Conservation (phyloP, 192 early-diverging fungal genomes). For the Rhizophagus prolifer region DNA sequence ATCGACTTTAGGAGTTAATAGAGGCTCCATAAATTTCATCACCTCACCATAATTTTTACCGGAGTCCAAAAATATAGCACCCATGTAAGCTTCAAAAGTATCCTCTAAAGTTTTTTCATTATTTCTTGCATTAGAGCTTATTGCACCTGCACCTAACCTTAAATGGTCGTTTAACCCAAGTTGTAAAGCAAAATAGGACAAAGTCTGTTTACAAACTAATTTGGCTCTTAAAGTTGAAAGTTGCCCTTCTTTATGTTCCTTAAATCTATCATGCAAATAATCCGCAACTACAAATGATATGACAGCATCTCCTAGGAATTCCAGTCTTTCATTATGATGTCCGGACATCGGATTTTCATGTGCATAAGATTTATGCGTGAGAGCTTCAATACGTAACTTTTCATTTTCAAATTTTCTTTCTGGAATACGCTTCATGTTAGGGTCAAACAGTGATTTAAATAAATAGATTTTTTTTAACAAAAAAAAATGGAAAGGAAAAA, state of each 20-base stretch:
- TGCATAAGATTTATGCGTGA: neutral
- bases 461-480: too few relatives aligned
- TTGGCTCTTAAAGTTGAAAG: constrained; percentile 1
- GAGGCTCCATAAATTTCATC: neutral
- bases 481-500: too few relatives aligned
- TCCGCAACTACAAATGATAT: neutral
- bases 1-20: neutral
- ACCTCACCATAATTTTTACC: neutral
- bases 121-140: neutral
- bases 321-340: neutral
- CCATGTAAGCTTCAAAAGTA: constrained; percentile 10
- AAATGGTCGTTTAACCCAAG: neutral
- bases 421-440: neutral
- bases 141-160: neutral
- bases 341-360: neutral
- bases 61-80: neutral
- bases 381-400: neutral
- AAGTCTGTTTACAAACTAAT: constrained; percentile 9
- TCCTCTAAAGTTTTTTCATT: constrained; percentile 13
- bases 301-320: neutral
- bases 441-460: neutral
- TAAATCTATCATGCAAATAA: neutral
- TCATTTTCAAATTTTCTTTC: neutral
- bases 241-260: neutral
- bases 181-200: neutral